A percentile compares a stretch with the other conserved stretches of the same genome.
These are phyloP conservation scores for Aureobasidium subglaciale DNA, from an alignment of 2,329 filamentous ascomycete genomes.

Conservation along the genomic window DNA sequence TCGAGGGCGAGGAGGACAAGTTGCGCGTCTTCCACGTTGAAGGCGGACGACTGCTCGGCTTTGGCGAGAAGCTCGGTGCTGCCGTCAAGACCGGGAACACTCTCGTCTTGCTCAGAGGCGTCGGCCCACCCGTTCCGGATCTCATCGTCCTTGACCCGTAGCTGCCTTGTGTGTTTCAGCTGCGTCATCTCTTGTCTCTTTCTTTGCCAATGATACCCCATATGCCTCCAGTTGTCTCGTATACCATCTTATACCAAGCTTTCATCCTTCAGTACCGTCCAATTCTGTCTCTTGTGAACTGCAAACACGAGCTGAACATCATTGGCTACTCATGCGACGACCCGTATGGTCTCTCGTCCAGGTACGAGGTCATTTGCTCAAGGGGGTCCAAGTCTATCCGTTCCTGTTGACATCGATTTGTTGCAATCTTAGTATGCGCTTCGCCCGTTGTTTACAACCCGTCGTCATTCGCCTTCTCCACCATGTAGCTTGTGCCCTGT, in stretches of 20 bases:
- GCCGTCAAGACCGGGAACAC: constrained; percentile 76
- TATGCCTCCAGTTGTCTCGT: background rate
- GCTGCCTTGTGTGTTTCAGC: background rate
- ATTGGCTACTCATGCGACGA: background rate
- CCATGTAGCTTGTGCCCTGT: too few relatives aligned
- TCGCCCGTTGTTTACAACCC: constrained; percentile 3
- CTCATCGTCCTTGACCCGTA: constrained; percentile 48
- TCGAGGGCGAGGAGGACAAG: constrained; percentile 67
- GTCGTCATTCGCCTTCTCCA: background rate
- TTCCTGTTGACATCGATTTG: constrained; percentile 10
- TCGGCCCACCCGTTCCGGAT: constrained; percentile 68
- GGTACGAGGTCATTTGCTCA: background rate
- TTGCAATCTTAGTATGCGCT: constrained; percentile 14
- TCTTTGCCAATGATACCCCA: constrained; percentile 1
- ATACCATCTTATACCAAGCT: background rate
- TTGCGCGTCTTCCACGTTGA: constrained; percentile 90
- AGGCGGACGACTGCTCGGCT: constrained; percentile 77
- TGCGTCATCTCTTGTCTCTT: background rate
- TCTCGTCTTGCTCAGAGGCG: constrained; percentile 77
- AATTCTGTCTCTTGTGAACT: background rate
- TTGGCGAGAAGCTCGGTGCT: constrained; percentile 74
- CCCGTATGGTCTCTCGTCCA: background rate
- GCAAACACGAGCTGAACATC: too few relatives aligned
- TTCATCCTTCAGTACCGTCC: background rate
- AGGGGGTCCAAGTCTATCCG: constrained; percentile 2